Base-by-base conservation (phyloP, 192 early-diverging fungal genomes). In the Geosiphon pyriformis region DNA sequence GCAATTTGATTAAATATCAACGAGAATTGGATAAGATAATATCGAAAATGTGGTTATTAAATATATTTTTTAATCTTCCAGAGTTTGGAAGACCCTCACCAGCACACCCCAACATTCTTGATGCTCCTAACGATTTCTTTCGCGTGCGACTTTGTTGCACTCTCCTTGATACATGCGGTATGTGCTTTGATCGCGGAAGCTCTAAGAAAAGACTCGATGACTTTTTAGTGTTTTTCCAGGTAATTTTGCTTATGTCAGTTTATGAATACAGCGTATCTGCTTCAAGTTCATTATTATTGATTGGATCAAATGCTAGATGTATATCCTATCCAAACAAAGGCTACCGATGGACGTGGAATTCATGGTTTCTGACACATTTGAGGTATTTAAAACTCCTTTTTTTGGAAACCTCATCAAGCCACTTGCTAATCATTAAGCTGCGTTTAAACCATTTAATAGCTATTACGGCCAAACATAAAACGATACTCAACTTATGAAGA, bases 261-360 rank as follows among this genome's bases (percentile, higher is more conserved):
- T n/a, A n/a, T n/a, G n/a, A n/a, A n/a, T n/a, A n/a, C n/a, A n/a
- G n/a, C n/a, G n/a, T n/a, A n/a, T n/a, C n/a, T n/a, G n/a, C n/a
- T n/a, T n/a, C n/a, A n/a, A n/a, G n/a, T n/a, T n/a, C n/a, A n/a
- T n/a, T n/a, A n/a, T n/a, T n/a, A n/a, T n/a, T n/a, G n/a, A n/a
- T n/a, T n/a, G n/a, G n/a, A n/a, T n/a, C n/a, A n/a, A n/a, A n/a
- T n/a, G n/a, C 51, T 34, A 89, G 78, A 83, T 98, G 85, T 99
- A 99, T 67, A 74, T 93, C 15, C 73, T 90, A 20, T 82, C 90
- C 31, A 99, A 99, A 79, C 74, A 82, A 30, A 83, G 80, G 49
- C 74, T 87, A 29, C 90, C 95, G 10, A 86, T 94, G 63, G 96
- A 99, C 42, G 83, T 94, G 1, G 90, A 93, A 48, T 99, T 95